Conservation (phyloP, 768 basidiomycete genomes). For the Leccinum boreale region DNA sequence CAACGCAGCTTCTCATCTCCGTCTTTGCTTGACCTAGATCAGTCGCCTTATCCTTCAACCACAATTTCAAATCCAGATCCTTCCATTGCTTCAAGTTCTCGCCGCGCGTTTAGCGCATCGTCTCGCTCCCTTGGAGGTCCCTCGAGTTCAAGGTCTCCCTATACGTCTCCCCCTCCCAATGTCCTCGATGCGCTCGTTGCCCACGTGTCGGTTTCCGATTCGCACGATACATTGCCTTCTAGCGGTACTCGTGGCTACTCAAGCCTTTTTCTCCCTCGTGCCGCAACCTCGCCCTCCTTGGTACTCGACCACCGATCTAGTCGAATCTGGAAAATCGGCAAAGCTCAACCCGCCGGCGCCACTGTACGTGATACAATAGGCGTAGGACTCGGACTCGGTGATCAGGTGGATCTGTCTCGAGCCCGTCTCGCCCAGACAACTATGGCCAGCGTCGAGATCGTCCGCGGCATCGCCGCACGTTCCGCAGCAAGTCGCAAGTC, state of each 20-base stretch:
- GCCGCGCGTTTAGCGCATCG: constrained; percentile 8
- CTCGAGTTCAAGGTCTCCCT: constrained; percentile 32
- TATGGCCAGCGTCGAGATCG: constrained; percentile 85
- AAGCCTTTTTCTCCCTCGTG: constrained; percentile 49
- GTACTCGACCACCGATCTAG: constrained; percentile 9
- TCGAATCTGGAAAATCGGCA: constrained; percentile 27
- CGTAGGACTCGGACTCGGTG: constrained; percentile 31
- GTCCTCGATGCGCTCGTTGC: constrained; percentile 33
- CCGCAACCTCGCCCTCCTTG: constrained; percentile 22
- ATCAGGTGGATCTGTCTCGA: constrained; percentile 68
- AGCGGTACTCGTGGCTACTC: constrained; percentile 60
- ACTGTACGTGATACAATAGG: constrained; percentile 25
- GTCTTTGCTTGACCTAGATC: constrained; percentile 6
- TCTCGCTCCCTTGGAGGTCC: constrained; percentile 16
- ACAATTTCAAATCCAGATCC: neutral
- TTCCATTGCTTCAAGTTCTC: constrained; percentile 7
- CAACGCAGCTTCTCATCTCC: constrained; percentile 33
- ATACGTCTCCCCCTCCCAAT: constrained; percentile 28
- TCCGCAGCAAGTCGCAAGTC: constrained; percentile 15
- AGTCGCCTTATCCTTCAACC: constrained; percentile 1
- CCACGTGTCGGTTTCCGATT: constrained; percentile 26
- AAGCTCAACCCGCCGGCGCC: constrained; percentile 3
- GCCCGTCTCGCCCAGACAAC: constrained; percentile 81
- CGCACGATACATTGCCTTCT: constrained; percentile 31
- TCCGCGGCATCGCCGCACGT: constrained; percentile 46